Base-by-base conservation (phyloP, 768 basidiomycete genomes). In the Kwoniella botswanensis region DNA sequence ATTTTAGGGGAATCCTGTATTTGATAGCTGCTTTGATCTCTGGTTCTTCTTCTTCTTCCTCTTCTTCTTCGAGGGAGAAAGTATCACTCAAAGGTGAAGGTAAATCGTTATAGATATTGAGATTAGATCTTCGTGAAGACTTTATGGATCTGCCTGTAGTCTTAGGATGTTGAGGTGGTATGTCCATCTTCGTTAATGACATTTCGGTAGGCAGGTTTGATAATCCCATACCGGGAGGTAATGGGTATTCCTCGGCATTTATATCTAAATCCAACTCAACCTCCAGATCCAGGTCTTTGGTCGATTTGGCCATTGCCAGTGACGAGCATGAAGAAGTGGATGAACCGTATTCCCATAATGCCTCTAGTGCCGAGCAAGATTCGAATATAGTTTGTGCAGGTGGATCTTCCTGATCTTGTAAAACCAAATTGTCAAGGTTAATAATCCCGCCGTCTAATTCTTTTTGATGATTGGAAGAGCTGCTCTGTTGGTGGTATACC, bases 331-430 rank as follows among this genome's bases (percentile, higher is more conserved):
- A 61, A 21, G 59, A 61, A 43, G 59, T 18, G 22, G 29, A 13
- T 13, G 62, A 64, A 7, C 68, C 68, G 63, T 70, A 70, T 43
- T 70, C 68, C 68, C 68, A 70, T 43, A 70, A 53, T 22, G 68
- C 68, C 57, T 70, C 68, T 13, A 70, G 56, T 21, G 68, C 68
- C 12, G 68, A 59, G n/a, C 52, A 70, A 22, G 24, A 44, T 24
- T 65, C 68, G 24, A 58, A 50, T 13, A 50, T 17, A 1, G 44
- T 2, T 50, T 50, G 55, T 4, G 15, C 17, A 18, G 55, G n/a
- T 17, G 11, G 55, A 15, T 50, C 13, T 11, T 50, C 18, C 46
- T 35, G 35, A 50, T 50, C 46, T 50, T 50, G 46, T 13, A 50
- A 15, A 5, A 15, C 18, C 46, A 50, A 4, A 13, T 50, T 50